phyloP scores from a whole-genome alignment of 2,329 filamentous ascomycete genomes.

The Penicillium oxalicum region DNA sequence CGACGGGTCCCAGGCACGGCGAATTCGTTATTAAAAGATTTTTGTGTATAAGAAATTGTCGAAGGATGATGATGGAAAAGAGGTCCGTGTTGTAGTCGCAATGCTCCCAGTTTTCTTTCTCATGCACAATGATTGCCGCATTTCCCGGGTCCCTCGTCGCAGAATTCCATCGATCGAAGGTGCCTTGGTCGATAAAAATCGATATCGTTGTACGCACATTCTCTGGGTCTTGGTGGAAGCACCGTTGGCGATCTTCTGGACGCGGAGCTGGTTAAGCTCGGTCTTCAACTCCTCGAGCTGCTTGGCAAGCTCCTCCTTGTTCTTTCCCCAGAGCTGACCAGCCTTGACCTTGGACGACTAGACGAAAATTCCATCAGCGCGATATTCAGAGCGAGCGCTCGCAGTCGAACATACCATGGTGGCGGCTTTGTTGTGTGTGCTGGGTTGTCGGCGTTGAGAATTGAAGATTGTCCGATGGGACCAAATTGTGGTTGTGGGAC shows the following conservation, averaged over 20 bases:
- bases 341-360: constrained; percentile 82
- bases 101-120: background rate
- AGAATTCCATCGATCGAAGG: constrained; percentile 11
- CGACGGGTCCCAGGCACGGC: background rate
- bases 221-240: constrained; percentile 93
- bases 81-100: too few relatives aligned
- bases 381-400: constrained; percentile 7
- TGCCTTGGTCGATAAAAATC: constrained; percentile 9
- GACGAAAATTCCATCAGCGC: constrained; percentile 22
- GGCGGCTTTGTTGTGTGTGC: constrained; percentile 37
- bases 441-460: constrained; percentile 44
- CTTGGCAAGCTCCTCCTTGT: constrained; percentile 96
- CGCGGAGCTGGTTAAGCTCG: constrained; percentile 92
- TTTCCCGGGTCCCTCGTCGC: constrained; percentile 7
- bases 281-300: constrained; percentile 92
- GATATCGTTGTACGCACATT: constrained; percentile 64
- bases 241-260: constrained; percentile 94
- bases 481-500: constrained; percentile 43
- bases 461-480: constrained; percentile 34
- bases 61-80: too few relatives aligned
- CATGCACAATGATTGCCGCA: constrained; percentile 2
- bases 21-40: too few relatives aligned
- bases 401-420: constrained; percentile 37
- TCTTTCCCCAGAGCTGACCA: constrained; percentile 96
- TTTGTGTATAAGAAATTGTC: too few relatives aligned